These are phyloP conservation scores for Buddleja alternifolia DNA, from an alignment of 257 asterid genomes.

Conservation along the genomic window DNA sequence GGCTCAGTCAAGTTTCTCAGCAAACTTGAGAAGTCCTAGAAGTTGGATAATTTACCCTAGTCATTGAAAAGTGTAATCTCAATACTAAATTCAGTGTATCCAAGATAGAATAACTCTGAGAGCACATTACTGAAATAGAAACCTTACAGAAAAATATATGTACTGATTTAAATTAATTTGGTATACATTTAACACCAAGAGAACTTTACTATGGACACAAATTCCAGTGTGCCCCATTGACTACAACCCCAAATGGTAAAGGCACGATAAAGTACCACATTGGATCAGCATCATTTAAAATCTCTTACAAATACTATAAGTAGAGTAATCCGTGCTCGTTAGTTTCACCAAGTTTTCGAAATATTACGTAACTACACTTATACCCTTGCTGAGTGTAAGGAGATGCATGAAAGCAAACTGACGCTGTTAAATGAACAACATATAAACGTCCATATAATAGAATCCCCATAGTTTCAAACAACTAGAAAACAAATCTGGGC, in stretches of 20 bases:
- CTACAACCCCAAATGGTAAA: background rate
- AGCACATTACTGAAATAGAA: background rate
- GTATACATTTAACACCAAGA: background rate
- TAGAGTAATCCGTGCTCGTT: background rate
- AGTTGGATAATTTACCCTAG: background rate
- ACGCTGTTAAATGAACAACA: no score
- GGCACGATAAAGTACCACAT: background rate
- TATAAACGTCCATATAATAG: no score
- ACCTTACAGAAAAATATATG: background rate
- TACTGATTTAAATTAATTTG: no score
- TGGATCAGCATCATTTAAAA: background rate
- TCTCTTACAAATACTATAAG: background rate
- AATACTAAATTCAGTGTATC: background rate
- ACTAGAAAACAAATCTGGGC: no score
- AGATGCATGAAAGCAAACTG: no score
- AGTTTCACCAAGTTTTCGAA: background rate
- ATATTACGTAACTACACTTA: background rate
- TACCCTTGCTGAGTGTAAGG: no score
- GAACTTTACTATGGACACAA: background rate
- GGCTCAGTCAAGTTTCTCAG: no score
- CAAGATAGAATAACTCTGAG: background rate
- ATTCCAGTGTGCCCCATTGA: background rate
- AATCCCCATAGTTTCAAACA: no score
- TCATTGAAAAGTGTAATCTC: background rate
- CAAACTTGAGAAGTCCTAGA: no score